Conservation (phyloP, 148 eudicot genomes). For the Silene conica region DNA sequence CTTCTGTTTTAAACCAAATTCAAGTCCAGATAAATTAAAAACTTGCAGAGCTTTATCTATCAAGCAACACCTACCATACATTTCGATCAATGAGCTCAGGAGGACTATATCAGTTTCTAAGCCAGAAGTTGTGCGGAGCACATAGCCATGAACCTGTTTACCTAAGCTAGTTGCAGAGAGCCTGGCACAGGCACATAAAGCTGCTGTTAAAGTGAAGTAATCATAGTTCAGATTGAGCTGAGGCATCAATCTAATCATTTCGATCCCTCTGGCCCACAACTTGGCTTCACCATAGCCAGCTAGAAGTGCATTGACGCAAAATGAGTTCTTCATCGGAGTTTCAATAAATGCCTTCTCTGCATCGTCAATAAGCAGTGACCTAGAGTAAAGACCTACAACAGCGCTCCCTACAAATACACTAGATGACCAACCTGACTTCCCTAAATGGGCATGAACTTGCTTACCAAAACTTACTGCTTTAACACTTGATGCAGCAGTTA, state of each 20-base stretch:
- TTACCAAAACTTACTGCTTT: conserved; percentile 36
- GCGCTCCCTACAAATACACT: conserved; percentile 81
- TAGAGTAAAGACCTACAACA: conserved; percentile 54
- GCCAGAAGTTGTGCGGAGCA: conserved; percentile 31
- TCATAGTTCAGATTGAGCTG: conserved; percentile 39
- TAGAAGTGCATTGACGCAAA: conserved; percentile 60
- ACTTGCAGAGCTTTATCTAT: conserved; percentile 41
- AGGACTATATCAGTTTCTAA: conserved; percentile 48
- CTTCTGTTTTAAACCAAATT: conserved; percentile 28
- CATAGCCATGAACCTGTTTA: conserved; percentile 51
- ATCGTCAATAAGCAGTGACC: conserved; percentile 33
- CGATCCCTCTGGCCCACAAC: conserved; percentile 54
- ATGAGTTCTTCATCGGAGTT: conserved; percentile 55
- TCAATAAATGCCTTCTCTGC: conserved; percentile 56
- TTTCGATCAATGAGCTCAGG: conserved; percentile 64
- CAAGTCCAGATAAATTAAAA: conserved; percentile 47
- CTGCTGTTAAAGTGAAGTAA: conserved; percentile 52
- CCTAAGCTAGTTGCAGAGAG: conserved; percentile 45
- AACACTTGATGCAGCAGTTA: conserved; percentile 40
- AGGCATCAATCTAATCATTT: conserved; percentile 45
- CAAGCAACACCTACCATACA: conserved; percentile 73
- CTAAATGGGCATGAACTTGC: conserved; percentile 41
- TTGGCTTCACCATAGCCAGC: conserved; percentile 57
- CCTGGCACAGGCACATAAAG: conserved; percentile 57
- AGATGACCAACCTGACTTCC: conserved; percentile 56